Conservation (phyloP, 257 asterid species). For the Penstemon eatonii region DNA sequence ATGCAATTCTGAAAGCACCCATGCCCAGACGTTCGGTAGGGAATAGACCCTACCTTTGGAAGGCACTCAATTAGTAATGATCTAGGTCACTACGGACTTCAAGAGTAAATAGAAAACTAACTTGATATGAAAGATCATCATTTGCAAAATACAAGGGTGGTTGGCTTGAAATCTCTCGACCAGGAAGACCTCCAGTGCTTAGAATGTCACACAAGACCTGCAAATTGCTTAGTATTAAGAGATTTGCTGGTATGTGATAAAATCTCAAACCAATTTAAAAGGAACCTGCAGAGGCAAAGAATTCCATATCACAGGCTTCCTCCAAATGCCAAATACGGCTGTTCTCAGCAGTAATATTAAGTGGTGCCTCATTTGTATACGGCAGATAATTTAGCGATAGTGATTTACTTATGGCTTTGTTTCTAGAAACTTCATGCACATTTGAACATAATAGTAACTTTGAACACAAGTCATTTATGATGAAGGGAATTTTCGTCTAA, state of each 20-base stretch:
- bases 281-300: constrained; percentile 15
- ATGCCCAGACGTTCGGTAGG: constrained; percentile 93
- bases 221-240: constrained; percentile 28
- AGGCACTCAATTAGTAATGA: constrained; percentile 38
- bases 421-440: not conserved
- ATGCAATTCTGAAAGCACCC: constrained; percentile 98
- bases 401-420: not conserved
- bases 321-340: not conserved
- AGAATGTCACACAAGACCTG: constrained; percentile 93
- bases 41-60: constrained; percentile 65
- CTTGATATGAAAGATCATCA: constrained; percentile 95
- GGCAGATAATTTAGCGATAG: too few relatives aligned
- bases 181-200: constrained; percentile 96
- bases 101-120: constrained; percentile 29
- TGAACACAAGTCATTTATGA: not conserved
- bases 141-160: constrained; percentile 83
- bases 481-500: too few relatives aligned
- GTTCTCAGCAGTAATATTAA: not conserved
- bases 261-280: constrained; percentile 18
- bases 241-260: constrained; percentile 12
- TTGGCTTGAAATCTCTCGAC: constrained; percentile 70
- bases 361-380: not conserved
- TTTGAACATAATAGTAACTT: not conserved
- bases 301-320: not conserved
- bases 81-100: constrained; percentile 15